Evolutionary conservation across 2,329 filamentous ascomycete genomes (phyloP), one percentile per base, ranked within the genome.

Genomic region (Cordyceps cateniannulata): DNA sequence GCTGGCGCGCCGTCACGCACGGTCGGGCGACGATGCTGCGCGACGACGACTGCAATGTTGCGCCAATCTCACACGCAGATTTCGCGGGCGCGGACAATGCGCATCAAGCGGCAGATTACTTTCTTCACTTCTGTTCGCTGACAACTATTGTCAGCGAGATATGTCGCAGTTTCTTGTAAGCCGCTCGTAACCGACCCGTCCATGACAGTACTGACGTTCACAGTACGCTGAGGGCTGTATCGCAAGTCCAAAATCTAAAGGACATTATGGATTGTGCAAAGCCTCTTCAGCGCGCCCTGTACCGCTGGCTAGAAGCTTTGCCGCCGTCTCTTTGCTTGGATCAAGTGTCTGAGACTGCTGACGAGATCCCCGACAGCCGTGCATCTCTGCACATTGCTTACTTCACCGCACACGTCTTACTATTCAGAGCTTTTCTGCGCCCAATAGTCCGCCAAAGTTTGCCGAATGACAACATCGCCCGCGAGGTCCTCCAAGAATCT

Each of bases 1-100:
- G 57, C 44, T 66, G 65, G 65, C 65, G 65, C 7, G 54, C 65
- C 4, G 53, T 66, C 35, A 66, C 64, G 16, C 65, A 66, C 27
- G 65, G 65, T 3, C 50, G 64, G 27, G 50, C 64, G 5, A 62
- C 61, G 1, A 64, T 64, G 61, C n/a, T 65, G 20, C 51, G 58
- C 24, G 60, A 63, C 10, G 65, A 66, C 45, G 65, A 66, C 54
- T 66, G 63, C 60, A 62, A 63, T 44, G 65, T 66, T 7, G 50
- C 62, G 12, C 58, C 62, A 2, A 50, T 65, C 5, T 57, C 59
- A 9, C 27, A n/a, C 6, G 48, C 44, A 1, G 64, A 65, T 27
- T 65, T 65, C 51, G 14, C 42, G 12, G 35, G 32, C 14, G 20
- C 10, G 20, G 12, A 20, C 1, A 35, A 48, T 1, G 3, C 14